phyloP scores from a whole-genome alignment of 345 rosid species.

The Cardamine resedifolia region DNA sequence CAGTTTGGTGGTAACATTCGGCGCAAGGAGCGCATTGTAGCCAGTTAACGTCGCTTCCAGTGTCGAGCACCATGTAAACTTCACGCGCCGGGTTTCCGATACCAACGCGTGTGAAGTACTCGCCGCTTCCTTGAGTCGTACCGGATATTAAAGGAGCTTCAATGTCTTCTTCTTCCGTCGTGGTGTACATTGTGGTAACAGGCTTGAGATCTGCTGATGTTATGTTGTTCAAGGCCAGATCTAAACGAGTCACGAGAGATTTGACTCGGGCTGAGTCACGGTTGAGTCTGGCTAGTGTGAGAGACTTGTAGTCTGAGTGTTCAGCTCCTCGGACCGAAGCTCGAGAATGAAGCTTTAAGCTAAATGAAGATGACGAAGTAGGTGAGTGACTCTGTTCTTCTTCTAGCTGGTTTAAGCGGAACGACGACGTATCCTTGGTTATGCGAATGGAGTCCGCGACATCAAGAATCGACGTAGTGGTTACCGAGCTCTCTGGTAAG shows the following conservation, averaged over 20 bases:
- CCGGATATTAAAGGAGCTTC: constrained; percentile 75
- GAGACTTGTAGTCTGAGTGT: constrained; percentile 61
- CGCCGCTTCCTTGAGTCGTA: constrained; percentile 87
- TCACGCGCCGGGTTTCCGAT: constrained; percentile 74
- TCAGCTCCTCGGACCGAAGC: constrained; percentile 39
- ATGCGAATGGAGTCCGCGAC: constrained; percentile 45
- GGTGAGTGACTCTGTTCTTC: constrained; percentile 27
- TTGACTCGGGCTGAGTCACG: constrained; percentile 75
- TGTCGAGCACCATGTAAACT: constrained; percentile 75
- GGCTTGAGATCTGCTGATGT: constrained; percentile 57
- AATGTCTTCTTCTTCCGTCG: constrained; percentile 22
- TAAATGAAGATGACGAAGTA: constrained; percentile 28
- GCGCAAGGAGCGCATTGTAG: constrained; percentile 87
- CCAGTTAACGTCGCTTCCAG: constrained; percentile 94
- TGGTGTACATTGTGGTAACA: constrained; percentile 9
- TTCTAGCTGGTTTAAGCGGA: constrained; percentile 26
- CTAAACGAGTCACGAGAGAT: constrained; percentile 51
- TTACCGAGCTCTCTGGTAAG: constrained; percentile 19
- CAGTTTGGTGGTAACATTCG: constrained; percentile 82
- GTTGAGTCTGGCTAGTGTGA: constrained; percentile 56
- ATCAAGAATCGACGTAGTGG: constrained; percentile 41
- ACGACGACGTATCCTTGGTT: constrained; percentile 35
- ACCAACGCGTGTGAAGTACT: constrained; percentile 84
- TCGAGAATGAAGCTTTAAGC: constrained; percentile 57
- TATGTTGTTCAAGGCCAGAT: constrained; percentile 50